Evolutionary conservation across 2,329 filamentous ascomycete genomes (phyloP).

Genomic region (Orbilia brochopaga): DNA sequence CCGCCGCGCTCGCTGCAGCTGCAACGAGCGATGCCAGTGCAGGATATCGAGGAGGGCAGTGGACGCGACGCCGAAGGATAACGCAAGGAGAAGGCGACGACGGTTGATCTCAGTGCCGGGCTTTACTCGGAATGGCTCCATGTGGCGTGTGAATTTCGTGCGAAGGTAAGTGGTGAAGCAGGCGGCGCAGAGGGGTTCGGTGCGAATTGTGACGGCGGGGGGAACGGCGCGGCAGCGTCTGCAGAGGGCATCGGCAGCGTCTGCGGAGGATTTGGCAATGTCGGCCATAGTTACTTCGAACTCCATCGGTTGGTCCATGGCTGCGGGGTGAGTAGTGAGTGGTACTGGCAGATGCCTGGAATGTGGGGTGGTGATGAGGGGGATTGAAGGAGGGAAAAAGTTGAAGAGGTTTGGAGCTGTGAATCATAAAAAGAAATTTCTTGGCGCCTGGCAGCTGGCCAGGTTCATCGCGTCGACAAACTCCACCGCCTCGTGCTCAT

Average conservation of each 20-base stretch:
- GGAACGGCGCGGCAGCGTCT: conserved; percentile 31
- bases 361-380: background rate
- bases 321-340: background rate
- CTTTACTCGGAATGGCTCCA: conserved; percentile 69
- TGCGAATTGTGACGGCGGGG: conserved; percentile 26
- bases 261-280: conserved; percentile 34
- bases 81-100: conserved; percentile 72
- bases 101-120: conserved; percentile 45
- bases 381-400: conserved; percentile 7
- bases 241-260: conserved; percentile 23
- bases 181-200: conserved; percentile 60
- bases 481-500: conserved; percentile 21
- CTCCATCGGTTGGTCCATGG: conserved; percentile 21
- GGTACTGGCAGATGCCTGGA: background rate
- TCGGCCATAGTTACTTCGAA: conserved; percentile 50
- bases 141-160: conserved; percentile 79
- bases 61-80: conserved; percentile 85
- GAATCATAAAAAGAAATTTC: conserved; percentile 11
- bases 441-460: background rate
- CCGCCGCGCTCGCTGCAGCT: conserved; percentile 69
- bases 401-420: conserved; percentile 5
- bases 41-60: conserved; percentile 77
- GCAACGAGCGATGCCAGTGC: conserved; percentile 70
- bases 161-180: conserved; percentile 81
- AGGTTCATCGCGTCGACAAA: conserved; percentile 25